Evolutionary conservation across 2,329 filamentous ascomycete genomes (phyloP).

Genomic region (Diplodia seriata): DNA sequence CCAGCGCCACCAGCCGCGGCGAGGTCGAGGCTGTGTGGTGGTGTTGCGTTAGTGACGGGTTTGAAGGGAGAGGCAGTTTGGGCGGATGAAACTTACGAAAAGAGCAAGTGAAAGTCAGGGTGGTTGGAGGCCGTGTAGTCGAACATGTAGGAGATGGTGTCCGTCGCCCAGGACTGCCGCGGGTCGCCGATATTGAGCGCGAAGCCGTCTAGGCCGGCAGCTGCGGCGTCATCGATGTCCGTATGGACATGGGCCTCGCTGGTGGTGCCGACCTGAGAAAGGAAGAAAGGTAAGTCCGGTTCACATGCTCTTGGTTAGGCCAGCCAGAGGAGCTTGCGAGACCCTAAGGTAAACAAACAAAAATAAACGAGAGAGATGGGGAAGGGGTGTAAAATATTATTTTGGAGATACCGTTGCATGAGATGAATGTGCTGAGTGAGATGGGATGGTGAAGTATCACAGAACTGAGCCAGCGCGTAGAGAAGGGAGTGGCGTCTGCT

Average conservation of each 20-base stretch:
- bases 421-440: neutral
- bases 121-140: neutral
- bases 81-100: slow-evolving; percentile 3
- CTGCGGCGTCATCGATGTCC: slow-evolving; percentile 13
- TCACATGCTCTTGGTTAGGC: neutral
- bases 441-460: neutral
- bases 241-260: slow-evolving; percentile 3
- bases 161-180: slow-evolving; percentile 9
- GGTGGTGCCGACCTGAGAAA: slow-evolving; percentile 11
- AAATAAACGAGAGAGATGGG: neutral
- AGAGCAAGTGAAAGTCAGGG: slow-evolving; percentile 12
- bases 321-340: neutral
- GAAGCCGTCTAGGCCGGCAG: slow-evolving; percentile 19
- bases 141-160: slow-evolving; percentile 8
- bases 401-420: neutral
- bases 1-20: slow-evolving; percentile 11
- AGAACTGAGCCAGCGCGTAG: neutral
- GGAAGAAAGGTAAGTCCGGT: neutral
- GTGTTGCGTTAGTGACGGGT: neutral
- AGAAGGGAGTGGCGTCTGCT: neutral
- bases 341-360: too few species aligned
- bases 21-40: neutral
- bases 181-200: slow-evolving; percentile 25
- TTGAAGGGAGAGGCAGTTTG: neutral
- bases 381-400: neutral